These are phyloP conservation scores for Flaveria bidentis DNA, from an alignment of 129 eudicot genomes.

Conservation along the genomic window DNA sequence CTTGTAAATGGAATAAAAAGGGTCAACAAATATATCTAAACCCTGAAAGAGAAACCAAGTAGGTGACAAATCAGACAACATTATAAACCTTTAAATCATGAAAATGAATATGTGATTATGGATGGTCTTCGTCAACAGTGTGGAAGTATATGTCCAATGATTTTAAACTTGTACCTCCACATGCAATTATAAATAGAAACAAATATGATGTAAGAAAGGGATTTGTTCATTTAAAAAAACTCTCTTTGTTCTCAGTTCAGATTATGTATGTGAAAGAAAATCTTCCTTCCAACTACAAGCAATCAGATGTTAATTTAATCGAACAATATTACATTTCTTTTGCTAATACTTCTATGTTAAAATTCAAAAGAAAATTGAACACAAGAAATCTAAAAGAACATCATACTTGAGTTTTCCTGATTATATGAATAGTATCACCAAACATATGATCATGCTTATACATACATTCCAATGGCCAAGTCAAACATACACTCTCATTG, in stretches of 20 bases:
- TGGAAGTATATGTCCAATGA: conserved; percentile 12
- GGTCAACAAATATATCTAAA: no score
- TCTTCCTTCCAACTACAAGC: no score
- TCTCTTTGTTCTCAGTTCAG: not conserved
- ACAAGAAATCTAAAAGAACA: not conserved
- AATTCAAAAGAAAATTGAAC: not conserved
- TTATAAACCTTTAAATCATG: not conserved
- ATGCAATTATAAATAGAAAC: not conserved
- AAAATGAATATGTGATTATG: not conserved
- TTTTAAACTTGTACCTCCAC: conserved; percentile 1
- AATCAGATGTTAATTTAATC: not conserved
- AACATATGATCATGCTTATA: not conserved
- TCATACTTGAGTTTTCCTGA: not conserved
- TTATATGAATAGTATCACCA: not conserved
- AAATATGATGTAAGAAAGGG: not conserved
- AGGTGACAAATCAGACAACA: no score
- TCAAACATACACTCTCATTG: not conserved
- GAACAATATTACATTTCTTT: not conserved
- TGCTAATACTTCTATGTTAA: not conserved
- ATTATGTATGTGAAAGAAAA: no score
- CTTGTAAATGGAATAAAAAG: not conserved
- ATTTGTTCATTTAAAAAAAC: not conserved
- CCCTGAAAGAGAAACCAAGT: no score
- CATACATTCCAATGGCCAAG: not conserved
- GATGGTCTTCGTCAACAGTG: conserved; percentile 14